These are phyloP conservation scores for Orbilia ellipsospora DNA, from an alignment of 2,329 filamentous ascomycete species.

Conservation along the genomic window DNA sequence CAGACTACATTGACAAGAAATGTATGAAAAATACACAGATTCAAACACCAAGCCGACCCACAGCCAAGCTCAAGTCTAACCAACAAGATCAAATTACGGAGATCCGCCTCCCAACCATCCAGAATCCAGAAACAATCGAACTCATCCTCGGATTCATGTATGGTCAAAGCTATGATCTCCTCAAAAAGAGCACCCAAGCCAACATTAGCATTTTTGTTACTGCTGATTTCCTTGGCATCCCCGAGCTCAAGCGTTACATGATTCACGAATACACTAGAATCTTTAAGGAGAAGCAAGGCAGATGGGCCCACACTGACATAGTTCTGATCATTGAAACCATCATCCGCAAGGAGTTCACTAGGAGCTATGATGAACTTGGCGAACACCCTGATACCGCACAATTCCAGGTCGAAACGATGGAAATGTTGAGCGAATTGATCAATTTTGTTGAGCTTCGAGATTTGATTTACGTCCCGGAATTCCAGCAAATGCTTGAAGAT, in stretches of 20 bases:
- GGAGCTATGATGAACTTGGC: background rate
- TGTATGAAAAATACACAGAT: background rate
- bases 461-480: constrained; percentile 14
- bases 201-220: constrained; percentile 17
- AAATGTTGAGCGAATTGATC: constrained; percentile 24
- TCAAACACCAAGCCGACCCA: background rate
- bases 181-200: background rate
- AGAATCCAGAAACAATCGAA: constrained; percentile 12
- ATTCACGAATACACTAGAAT: constrained; percentile 20
- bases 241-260: constrained; percentile 20
- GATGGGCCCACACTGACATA: constrained; percentile 21
- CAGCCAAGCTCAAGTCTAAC: background rate
- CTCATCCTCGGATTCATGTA: constrained; percentile 30
- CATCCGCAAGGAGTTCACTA: constrained; percentile 18
- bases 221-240: constrained; percentile 17
- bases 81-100: background rate
- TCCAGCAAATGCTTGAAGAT: constrained; percentile 18
- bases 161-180: constrained; percentile 16
- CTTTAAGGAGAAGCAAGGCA: constrained; percentile 29
- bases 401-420: constrained; percentile 7
- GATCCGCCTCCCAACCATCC: constrained; percentile 18
- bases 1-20: constrained; percentile 24
- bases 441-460: constrained; percentile 25
- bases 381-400: constrained; percentile 5
- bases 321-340: constrained; percentile 20